Evolutionary conservation across 192 early-diverging fungal species (phyloP).

Genomic region (Coemansia sp.): DNA sequence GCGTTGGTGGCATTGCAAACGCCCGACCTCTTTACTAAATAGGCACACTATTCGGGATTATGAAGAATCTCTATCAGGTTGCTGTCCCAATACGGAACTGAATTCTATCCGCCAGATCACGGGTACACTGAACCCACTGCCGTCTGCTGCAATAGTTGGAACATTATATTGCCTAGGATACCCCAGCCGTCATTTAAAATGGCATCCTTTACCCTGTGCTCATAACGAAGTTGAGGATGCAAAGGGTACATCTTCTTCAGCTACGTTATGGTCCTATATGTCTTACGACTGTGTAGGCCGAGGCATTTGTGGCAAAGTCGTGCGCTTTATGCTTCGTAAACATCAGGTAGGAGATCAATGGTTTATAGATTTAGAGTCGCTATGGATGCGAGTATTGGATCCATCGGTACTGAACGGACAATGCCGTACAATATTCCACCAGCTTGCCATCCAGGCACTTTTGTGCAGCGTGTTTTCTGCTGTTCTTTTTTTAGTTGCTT

Average conservation of each 20-base stretch:
- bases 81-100: no score
- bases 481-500: constrained; percentile 22
- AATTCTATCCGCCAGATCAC: constrained; percentile 12
- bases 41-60: no score
- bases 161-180: no score
- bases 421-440: constrained; percentile 20
- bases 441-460: constrained; percentile 12
- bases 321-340: constrained; percentile 25
- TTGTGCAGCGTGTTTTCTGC: constrained; percentile 5
- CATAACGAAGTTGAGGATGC: no score
- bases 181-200: no score
- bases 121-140: constrained; percentile 17
- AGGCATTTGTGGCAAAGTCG: background rate
- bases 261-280: constrained; percentile 22
- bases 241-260: background rate
- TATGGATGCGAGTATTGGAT: constrained; percentile 20
- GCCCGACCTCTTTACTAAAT: constrained; percentile 15
- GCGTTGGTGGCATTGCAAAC: constrained; percentile 24
- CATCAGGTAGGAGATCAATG: constrained; percentile 22
- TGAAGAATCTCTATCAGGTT: no score
- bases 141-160: no score
- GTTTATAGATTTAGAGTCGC: constrained; percentile 21
- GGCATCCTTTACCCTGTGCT: no score
- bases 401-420: constrained; percentile 24
- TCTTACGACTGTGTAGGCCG: background rate